Conservation (phyloP, 805 yeast genomes). For the Saccharomycopsis sp. region DNA sequence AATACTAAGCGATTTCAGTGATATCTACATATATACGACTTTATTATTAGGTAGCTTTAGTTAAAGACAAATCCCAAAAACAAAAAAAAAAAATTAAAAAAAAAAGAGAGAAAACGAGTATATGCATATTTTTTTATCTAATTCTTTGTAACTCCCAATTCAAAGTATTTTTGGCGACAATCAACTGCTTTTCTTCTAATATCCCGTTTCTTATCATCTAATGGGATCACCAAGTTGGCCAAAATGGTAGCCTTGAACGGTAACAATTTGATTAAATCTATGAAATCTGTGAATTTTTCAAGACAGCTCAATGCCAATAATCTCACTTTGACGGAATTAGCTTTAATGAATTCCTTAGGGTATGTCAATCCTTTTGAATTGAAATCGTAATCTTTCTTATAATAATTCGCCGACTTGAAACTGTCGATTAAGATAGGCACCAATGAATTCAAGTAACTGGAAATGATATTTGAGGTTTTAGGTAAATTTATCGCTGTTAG, state of each 20-base stretch:
- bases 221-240: constrained; percentile 37
- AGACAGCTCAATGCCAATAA: constrained; percentile 52
- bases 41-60: background rate
- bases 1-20: background rate
- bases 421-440: constrained; percentile 46
- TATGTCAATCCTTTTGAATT: constrained; percentile 18
- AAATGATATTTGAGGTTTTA: constrained; percentile 47
- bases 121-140: background rate
- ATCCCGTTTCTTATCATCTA: constrained; percentile 69
- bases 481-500: constrained; percentile 43
- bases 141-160: constrained; percentile 24
- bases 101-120: no score
- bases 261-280: constrained; percentile 36
- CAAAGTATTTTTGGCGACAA: constrained; percentile 71
- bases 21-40: background rate
- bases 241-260: constrained; percentile 49
- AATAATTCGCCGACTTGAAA: constrained; percentile 22
- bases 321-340: constrained; percentile 46
- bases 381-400: constrained; percentile 15
- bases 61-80: background rate
- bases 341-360: constrained; percentile 21
- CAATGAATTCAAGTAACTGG: constrained; percentile 48
- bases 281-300: constrained; percentile 35
- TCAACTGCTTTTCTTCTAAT: constrained; percentile 75
- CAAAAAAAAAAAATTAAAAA: no score